These are phyloP conservation scores for Ophiosphaerella herpotricha DNA, from an alignment of 2,329 filamentous ascomycete species.

Conservation along the genomic window DNA sequence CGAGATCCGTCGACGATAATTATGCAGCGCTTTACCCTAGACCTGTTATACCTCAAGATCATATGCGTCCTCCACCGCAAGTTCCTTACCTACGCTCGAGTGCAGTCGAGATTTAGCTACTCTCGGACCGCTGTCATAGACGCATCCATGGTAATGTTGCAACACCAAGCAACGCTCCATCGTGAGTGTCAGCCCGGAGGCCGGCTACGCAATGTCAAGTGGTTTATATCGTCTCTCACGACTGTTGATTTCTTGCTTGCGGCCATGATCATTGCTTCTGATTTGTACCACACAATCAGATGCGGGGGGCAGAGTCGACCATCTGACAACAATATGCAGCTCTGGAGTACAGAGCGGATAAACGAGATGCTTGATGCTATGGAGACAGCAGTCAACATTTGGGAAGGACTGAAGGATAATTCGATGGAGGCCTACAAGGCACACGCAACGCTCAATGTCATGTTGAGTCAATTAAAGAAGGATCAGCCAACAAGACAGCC, in stretches of 20 bases:
- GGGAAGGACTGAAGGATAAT: conserved; percentile 74
- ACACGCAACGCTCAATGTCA: conserved; percentile 76
- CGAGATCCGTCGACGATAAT: conserved; percentile 71
- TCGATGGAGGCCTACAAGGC: conserved; percentile 93
- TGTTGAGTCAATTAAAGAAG: conserved; percentile 76
- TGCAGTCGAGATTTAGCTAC: conserved; percentile 80
- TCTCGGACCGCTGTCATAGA: conserved; percentile 85
- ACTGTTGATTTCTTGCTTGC: conserved; percentile 86
- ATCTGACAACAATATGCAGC: conserved; percentile 46
- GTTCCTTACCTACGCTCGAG: conserved; percentile 73
- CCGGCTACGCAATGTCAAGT: conserved; percentile 72
- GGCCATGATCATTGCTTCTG: conserved; percentile 81
- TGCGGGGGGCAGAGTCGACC: conserved; percentile 46
- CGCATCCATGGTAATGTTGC: conserved; percentile 79
- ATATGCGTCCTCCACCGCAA: conserved; percentile 87
- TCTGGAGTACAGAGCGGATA: conserved; percentile 56
- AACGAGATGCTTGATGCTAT: conserved; percentile 77
- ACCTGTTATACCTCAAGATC: conserved; percentile 86
- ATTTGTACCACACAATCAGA: conserved; percentile 72
- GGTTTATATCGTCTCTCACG: conserved; percentile 78
- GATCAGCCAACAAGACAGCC: conserved; percentile 43
- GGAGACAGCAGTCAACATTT: conserved; percentile 75
- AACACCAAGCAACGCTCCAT: conserved; percentile 76
- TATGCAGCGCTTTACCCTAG: conserved; percentile 81
- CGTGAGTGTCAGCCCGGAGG: conserved; percentile 74